Percentiles rank a stretch among this genome's conserved stretches.
Evolutionary conservation across 78 protist species (phyloP).

Genomic region (Emiliania huxleyi): DNA sequence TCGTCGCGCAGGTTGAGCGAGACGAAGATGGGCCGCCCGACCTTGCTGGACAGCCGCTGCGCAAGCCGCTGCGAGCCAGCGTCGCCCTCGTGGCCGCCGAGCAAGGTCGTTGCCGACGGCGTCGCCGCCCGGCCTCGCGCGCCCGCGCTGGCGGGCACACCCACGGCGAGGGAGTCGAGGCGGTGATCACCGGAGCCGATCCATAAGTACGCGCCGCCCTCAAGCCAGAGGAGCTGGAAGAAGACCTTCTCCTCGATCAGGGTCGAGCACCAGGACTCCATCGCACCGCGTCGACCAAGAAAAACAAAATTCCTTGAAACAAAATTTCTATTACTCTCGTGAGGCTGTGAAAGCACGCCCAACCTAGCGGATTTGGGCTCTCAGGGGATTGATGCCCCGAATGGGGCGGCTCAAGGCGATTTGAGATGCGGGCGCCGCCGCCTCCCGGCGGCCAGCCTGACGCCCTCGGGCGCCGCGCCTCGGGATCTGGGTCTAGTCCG

Average conservation of each 20-base stretch:
- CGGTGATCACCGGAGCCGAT: not conserved
- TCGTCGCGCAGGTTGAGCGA: not conserved
- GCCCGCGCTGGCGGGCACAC: not conserved
- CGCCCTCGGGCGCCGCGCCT: no score
- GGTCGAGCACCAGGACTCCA: not conserved
- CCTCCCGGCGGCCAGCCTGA: no score
- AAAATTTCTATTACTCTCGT: no score
- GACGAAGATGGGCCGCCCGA: not conserved
- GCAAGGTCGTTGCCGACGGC: not conserved
- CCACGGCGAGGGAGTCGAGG: not conserved
- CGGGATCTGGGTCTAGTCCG: no score
- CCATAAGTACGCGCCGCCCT: not conserved
- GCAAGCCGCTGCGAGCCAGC: not conserved
- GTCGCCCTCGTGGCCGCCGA: not conserved
- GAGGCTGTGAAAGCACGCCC: no score
- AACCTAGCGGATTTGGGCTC: no score
- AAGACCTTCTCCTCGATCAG: not conserved
- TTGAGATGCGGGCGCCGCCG: no score
- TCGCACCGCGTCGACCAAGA: no score
- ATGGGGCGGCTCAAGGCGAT: no score
- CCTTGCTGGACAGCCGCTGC: not conserved
- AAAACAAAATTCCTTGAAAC: no score
- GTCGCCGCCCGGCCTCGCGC: not conserved
- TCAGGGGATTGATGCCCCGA: no score
- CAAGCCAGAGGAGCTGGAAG: not conserved